These are phyloP conservation scores for Nicotiana sylvestris DNA, from an alignment of 257 asterid species.

Conservation along the genomic window DNA sequence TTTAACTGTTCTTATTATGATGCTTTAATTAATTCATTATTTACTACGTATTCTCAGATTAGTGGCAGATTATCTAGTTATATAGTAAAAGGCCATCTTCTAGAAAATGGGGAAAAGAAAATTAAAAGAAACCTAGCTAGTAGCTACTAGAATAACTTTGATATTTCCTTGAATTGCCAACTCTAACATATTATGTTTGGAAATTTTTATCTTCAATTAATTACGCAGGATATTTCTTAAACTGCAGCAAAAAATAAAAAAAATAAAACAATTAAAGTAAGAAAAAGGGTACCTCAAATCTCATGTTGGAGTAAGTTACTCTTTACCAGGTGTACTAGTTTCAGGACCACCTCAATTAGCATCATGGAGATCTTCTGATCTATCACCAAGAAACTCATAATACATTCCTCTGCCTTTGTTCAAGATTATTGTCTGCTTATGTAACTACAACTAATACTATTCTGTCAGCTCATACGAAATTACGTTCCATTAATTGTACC, in stretches of 20 bases:
- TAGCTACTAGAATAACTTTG: neutral
- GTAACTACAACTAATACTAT: neutral
- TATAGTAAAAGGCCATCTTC: neutral
- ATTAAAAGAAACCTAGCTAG: neutral
- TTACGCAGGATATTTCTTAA: neutral
- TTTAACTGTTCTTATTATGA: neutral
- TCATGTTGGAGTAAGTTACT: neutral
- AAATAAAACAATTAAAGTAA: neutral
- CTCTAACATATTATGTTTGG: neutral
- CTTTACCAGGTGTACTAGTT: neutral
- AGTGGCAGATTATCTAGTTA: neutral
- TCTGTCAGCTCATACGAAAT: neutral
- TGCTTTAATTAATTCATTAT: neutral
- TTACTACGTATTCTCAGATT: neutral
- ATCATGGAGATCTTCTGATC: neutral
- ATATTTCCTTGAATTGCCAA: neutral
- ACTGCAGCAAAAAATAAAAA: neutral
- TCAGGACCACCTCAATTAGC: constrained; percentile 4
- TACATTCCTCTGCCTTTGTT: neutral
- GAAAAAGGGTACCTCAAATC: neutral
- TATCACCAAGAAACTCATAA: neutral
- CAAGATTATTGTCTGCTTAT: neutral
- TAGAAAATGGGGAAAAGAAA: neutral
- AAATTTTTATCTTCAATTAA: neutral
- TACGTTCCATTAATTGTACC: neutral